Evolutionary conservation across 106 monocot genomes (phyloP).

Genomic region (Dendrobium chrysotoxum): DNA sequence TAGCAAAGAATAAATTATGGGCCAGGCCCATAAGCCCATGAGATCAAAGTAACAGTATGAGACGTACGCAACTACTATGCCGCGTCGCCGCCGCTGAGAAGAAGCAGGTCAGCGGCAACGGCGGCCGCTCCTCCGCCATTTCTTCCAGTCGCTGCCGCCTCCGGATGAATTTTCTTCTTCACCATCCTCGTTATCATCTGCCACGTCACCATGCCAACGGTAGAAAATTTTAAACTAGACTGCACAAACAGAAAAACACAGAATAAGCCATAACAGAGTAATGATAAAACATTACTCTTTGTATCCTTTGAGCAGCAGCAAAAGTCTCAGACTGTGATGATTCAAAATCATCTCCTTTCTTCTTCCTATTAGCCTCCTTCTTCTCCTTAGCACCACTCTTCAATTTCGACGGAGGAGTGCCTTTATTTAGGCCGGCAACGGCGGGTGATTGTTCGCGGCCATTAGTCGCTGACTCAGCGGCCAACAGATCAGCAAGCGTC

Average conservation of each 20-base stretch:
- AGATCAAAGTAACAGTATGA: too few species aligned
- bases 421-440: neutral
- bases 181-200: constrained; percentile 21
- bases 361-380: neutral
- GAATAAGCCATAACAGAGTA: neutral
- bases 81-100: neutral
- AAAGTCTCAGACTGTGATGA: neutral
- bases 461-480: neutral
- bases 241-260: neutral
- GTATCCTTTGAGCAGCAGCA: neutral
- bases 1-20: too few species aligned
- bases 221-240: neutral
- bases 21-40: too few species aligned
- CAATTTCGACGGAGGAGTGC: neutral
- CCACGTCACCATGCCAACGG: neutral
- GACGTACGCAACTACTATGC: neutral
- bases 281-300: neutral
- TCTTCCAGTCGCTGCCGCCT: neutral
- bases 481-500: constrained; percentile 24
- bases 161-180: constrained; percentile 24
- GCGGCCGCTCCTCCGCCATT: neutral
- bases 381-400: neutral
- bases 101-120: neutral
- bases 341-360: neutral
- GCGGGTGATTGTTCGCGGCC: neutral